Percentiles rank a stretch among this genome's conserved stretches.
These are phyloP conservation scores for Tricladium varicosporioides DNA, from an alignment of 2,329 filamentous ascomycete genomes.

Conservation along the genomic window DNA sequence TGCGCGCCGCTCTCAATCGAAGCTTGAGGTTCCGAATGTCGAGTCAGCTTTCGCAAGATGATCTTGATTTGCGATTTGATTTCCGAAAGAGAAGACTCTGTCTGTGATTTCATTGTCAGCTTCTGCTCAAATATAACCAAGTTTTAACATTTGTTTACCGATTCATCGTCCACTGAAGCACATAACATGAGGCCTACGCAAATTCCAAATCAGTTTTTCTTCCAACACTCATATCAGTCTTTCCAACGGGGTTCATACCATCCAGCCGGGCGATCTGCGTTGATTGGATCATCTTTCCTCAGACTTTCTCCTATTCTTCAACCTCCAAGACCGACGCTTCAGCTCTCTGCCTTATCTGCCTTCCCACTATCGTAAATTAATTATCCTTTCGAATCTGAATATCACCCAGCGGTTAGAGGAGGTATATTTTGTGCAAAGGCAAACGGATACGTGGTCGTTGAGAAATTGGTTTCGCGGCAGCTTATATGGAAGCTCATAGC, in stretches of 20 bases:
- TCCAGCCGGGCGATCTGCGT: constrained; percentile 94
- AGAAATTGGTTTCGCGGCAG: neutral
- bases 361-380: neutral
- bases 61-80: constrained; percentile 90
- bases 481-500: neutral
- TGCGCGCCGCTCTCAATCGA: constrained; percentile 83
- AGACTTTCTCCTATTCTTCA: constrained; percentile 6
- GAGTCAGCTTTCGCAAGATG: constrained; percentile 82
- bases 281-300: constrained; percentile 64
- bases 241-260: constrained; percentile 50
- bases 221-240: neutral
- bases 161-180: constrained; percentile 89
- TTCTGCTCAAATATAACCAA: neutral
- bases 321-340: neutral
- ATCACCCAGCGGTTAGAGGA: neutral
- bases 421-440: neutral
- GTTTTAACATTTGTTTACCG: constrained; percentile 44
- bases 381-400: neutral
- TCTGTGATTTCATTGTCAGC: constrained; percentile 38
- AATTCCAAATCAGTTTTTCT: constrained; percentile 10
- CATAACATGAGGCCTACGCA: constrained; percentile 83
- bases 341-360: neutral
- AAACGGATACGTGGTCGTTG: neutral
- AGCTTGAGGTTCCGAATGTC: constrained; percentile 86
- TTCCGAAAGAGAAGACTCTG: constrained; percentile 75